Evolutionary conservation across 345 rosid species (phyloP).

Genomic region (Lepidium aucheri): DNA sequence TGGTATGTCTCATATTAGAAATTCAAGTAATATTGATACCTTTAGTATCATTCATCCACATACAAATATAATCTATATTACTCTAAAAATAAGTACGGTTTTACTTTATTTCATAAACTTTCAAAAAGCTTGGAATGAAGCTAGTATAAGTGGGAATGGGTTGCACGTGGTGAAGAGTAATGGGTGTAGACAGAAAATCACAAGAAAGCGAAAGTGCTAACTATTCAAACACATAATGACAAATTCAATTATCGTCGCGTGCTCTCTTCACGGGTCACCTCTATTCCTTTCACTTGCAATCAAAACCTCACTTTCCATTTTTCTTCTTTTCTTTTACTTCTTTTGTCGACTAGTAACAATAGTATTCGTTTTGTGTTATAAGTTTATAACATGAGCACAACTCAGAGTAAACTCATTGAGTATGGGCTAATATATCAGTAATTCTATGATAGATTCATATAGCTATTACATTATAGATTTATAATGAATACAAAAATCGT

Average conservation of each 20-base stretch:
- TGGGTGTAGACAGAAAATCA: constrained; percentile 20
- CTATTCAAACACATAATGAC: constrained; percentile 21
- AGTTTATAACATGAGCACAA: background rate
- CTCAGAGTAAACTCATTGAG: background rate
- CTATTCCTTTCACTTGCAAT: constrained; percentile 11
- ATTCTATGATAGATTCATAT: background rate
- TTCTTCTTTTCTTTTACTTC: background rate
- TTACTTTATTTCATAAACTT: background rate
- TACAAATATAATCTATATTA: background rate
- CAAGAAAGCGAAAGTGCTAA: constrained; percentile 25
- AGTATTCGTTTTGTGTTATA: background rate
- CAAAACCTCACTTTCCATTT: constrained; percentile 6
- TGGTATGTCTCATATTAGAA: background rate
- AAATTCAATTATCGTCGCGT: constrained; percentile 13
- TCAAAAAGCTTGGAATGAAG: background rate
- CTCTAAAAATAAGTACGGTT: background rate
- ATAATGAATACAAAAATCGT: background rate
- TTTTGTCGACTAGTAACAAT: background rate
- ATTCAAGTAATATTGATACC: background rate
- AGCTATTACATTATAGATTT: background rate
- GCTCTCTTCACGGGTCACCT: constrained; percentile 31
- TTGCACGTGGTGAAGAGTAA: constrained; percentile 21
- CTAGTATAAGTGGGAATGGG: background rate
- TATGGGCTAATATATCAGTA: background rate
- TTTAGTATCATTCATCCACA: too few relatives aligned